Conservation (phyloP, 192 early-diverging fungal genomes). For the Backusella circina region DNA sequence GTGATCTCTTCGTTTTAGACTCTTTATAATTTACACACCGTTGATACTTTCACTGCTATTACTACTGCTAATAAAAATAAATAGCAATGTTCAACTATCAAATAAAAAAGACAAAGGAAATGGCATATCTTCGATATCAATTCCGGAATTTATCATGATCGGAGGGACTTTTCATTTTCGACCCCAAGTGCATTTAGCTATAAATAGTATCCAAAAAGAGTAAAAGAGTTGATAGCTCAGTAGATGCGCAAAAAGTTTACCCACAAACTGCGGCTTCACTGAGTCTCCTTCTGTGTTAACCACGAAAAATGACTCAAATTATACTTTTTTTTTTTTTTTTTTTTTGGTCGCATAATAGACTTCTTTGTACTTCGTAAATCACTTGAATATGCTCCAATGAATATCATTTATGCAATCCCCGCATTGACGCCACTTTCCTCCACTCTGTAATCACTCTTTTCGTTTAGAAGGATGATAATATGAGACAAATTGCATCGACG, state of each 20-base stretch:
- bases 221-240: background rate
- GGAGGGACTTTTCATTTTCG: background rate
- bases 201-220: background rate
- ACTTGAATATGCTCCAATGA: no score
- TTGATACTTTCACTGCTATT: no score
- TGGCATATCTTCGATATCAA: background rate
- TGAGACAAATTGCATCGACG: no score
- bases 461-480: no score
- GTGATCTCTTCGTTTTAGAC: background rate
- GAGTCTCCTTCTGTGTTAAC: background rate
- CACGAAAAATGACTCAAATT: background rate
- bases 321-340: background rate
- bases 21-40: background rate
- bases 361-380: no score
- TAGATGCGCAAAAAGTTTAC: background rate
- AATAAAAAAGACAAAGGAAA: background rate
- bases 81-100: background rate
- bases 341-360: no score
- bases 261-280: background rate
- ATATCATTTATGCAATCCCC: no score
- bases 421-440: no score
- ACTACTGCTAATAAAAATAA: no score
- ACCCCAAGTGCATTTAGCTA: background rate
- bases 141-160: background rate
- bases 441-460: no score